Evolutionary conservation across 2,329 filamentous ascomycete genomes (phyloP).

Genomic region (Botrytis paeoniae): DNA sequence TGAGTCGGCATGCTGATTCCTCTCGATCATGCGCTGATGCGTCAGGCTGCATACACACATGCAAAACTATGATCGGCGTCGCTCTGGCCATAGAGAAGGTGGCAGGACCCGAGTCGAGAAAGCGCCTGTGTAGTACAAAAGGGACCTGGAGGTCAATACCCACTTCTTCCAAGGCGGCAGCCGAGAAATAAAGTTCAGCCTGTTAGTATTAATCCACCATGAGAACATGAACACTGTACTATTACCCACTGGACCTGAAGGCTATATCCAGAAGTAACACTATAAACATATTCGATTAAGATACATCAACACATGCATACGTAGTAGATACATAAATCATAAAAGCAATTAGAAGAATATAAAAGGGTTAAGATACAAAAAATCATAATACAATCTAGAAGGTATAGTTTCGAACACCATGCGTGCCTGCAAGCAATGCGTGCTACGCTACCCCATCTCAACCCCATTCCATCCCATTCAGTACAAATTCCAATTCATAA

Average conservation of each 20-base stretch:
- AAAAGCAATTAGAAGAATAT: conserved; percentile 5
- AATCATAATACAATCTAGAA: conserved; percentile 32
- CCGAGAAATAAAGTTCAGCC: neutral
- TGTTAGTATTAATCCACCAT: neutral
- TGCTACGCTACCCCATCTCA: conserved; percentile 26
- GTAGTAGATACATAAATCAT: neutral
- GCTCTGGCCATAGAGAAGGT: conserved; percentile 1
- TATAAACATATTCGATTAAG: neutral
- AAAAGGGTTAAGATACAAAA: conserved; percentile 11
- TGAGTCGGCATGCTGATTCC: neutral
- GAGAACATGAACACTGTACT: neutral
- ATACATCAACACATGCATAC: neutral
- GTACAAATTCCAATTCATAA: conserved; percentile 19
- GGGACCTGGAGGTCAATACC: neutral
- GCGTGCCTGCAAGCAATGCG: conserved; percentile 20
- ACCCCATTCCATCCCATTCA: conserved; percentile 26
- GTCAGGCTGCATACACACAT: neutral
- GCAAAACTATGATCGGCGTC: neutral
- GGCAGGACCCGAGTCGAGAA: conserved; percentile 4
- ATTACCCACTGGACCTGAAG: neutral
- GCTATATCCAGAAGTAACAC: neutral
- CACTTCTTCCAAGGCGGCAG: neutral
- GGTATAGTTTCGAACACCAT: conserved; percentile 23
- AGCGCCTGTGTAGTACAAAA: neutral
- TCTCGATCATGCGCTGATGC: neutral